A percentile compares a stretch with the other conserved stretches of the same genome.
These are phyloP conservation scores for Colletotrichum filicis DNA, from an alignment of 2,329 filamentous ascomycete genomes.

Conservation along the genomic window DNA sequence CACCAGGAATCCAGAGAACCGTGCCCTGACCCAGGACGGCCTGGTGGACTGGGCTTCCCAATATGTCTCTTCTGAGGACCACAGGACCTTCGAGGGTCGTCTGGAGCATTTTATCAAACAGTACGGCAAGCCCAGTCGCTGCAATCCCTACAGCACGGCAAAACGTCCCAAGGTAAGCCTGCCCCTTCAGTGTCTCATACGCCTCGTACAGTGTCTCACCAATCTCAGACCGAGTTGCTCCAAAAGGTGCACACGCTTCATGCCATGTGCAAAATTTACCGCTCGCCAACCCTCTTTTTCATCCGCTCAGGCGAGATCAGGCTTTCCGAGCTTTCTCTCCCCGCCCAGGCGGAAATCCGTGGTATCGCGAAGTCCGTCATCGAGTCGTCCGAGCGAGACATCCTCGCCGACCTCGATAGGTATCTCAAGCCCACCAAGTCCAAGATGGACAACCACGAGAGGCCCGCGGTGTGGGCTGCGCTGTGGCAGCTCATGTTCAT, in stretches of 20 bases:
- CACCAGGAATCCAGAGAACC: background rate
- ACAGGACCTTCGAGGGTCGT: conserved; percentile 15
- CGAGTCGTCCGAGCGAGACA: conserved; percentile 50
- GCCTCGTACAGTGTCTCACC: background rate
- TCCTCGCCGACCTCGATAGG: conserved; percentile 53
- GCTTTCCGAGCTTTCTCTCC: conserved; percentile 44
- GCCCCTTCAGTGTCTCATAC: background rate
- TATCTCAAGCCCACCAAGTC: conserved; percentile 39
- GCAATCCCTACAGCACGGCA: background rate
- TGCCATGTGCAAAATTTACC: background rate
- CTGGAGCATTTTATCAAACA: conserved; percentile 15
- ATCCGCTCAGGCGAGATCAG: too few species aligned
- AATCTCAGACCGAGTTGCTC: background rate
- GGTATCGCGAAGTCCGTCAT: conserved; percentile 51
- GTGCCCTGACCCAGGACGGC: background rate
- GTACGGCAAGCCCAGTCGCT: background rate
- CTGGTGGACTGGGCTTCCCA: conserved; percentile 13
- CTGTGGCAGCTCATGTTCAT: too few species aligned
- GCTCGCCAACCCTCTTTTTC: background rate
- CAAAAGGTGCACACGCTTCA: background rate
- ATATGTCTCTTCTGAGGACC: background rate
- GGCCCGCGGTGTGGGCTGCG: conserved; percentile 46
- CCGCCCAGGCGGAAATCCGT: conserved; percentile 53
- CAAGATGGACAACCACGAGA: conserved; percentile 43
- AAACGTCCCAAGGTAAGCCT: background rate